Conservation (phyloP, 768 basidiomycete genomes). For the Rhodosporidiobolus sp. region DNA sequence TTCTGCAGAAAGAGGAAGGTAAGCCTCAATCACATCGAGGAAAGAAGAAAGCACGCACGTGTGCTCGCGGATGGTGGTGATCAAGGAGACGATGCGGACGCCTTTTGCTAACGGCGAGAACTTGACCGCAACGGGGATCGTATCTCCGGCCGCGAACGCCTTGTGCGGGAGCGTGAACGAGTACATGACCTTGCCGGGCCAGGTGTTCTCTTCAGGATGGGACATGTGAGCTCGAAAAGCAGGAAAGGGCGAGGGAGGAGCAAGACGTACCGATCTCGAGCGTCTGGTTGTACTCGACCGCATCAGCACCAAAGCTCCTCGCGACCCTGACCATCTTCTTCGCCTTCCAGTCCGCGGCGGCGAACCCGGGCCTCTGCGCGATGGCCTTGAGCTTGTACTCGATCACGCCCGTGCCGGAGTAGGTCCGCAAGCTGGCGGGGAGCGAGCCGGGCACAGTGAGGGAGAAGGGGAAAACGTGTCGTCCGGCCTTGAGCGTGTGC, state of each 20-base stretch:
- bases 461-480: constrained; percentile 87
- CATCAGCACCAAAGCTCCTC: constrained; percentile 71
- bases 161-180: constrained; percentile 85
- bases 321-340: constrained; percentile 63
- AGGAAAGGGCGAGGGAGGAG: not conserved
- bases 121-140: constrained; percentile 74
- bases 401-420: constrained; percentile 59
- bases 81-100: constrained; percentile 64
- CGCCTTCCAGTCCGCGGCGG: constrained; percentile 63
- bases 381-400: constrained; percentile 86
- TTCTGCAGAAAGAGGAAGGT: constrained; percentile 30
- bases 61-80: constrained; percentile 69
- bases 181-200: constrained; percentile 97
- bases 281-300: constrained; percentile 92
- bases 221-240: not conserved
- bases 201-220: constrained; percentile 74
- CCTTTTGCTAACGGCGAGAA: constrained; percentile 85
- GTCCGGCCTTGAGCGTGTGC: constrained; percentile 93
- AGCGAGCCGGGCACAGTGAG: constrained; percentile 78
- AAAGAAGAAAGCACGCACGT: constrained; percentile 6
- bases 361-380: constrained; percentile 70
- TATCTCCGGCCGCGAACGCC: constrained; percentile 88
- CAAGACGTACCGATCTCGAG: constrained; percentile 59
- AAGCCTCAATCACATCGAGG: not conserved
- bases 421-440: constrained; percentile 69